Evolutionary conservation across 2,329 filamentous ascomycete genomes (phyloP).

Genomic region (Hymenoscyphus repandus): DNA sequence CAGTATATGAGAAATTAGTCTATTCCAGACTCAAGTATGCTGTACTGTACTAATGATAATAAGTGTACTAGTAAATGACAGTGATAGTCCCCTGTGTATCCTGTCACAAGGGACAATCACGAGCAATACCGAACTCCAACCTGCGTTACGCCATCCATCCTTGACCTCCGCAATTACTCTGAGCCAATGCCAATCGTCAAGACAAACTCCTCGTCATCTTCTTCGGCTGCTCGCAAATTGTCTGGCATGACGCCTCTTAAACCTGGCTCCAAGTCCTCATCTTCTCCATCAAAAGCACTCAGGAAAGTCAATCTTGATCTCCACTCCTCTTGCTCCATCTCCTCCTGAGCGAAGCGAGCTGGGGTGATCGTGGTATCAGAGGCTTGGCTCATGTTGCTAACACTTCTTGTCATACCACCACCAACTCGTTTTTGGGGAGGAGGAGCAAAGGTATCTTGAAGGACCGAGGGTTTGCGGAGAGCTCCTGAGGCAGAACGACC

Average conservation of each 20-base stretch:
- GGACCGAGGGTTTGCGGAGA: slow-evolving; percentile 21
- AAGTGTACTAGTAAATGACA: no score
- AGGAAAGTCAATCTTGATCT: slow-evolving; percentile 47
- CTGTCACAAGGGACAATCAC: no score
- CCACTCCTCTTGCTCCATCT: slow-evolving; percentile 31
- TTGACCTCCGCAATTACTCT: no score
- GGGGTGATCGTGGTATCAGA: slow-evolving; percentile 46
- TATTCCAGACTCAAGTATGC: no score
- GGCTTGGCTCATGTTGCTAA: slow-evolving; percentile 33
- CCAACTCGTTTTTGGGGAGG: slow-evolving; percentile 4
- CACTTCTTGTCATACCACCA: slow-evolving; percentile 20
- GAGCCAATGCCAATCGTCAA: slow-evolving; percentile 36
- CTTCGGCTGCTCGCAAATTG: slow-evolving; percentile 30
- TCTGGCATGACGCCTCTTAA: slow-evolving; percentile 26
- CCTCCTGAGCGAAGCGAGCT: slow-evolving; percentile 35
- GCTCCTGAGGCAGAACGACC: slow-evolving; percentile 53
- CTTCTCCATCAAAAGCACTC: slow-evolving; percentile 50
- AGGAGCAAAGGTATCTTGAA: slow-evolving; percentile 4
- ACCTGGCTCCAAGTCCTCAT: slow-evolving; percentile 35
- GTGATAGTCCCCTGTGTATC: no score
- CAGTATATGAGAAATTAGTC: no score
- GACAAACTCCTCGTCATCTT: slow-evolving; percentile 50
- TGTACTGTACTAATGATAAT: no score
- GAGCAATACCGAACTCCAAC: no score
- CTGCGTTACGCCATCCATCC: no score